phyloP scores from a whole-genome alignment of 441 rosid species.

The Populus hybrid region DNA sequence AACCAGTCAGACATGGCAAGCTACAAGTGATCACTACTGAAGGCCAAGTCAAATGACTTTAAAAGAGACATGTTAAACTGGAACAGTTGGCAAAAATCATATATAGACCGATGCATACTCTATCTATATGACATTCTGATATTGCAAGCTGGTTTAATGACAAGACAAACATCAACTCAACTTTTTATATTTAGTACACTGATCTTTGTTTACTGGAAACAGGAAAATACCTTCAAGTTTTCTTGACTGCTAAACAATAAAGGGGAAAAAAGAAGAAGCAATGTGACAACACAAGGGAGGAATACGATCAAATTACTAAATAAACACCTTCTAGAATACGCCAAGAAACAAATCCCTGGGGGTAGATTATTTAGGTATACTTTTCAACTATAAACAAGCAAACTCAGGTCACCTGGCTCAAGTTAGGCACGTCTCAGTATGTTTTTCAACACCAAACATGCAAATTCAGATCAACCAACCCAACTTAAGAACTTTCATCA shows the following conservation, averaged over 20 bases:
- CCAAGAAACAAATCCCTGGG: neutral
- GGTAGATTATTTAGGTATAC: neutral
- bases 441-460: neutral
- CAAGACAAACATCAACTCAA: neutral
- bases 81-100: neutral
- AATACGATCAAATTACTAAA: neutral
- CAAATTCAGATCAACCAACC: neutral
- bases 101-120: neutral
- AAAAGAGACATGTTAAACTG: neutral
- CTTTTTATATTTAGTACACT: neutral
- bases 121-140: neutral
- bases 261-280: neutral
- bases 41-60: neutral
- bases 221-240: neutral
- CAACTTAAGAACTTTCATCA: neutral
- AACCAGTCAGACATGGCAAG: neutral
- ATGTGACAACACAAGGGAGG: neutral
- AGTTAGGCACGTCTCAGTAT: neutral
- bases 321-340: neutral
- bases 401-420: neutral
- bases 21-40: neutral
- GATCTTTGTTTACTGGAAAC: neutral
- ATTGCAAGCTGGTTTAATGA: neutral
- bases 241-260: neutral
- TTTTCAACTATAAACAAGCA: neutral